phyloP scores from a whole-genome alignment of 2,329 filamentous ascomycete genomes.

The Chrysoporthe deuterocubensis region DNA sequence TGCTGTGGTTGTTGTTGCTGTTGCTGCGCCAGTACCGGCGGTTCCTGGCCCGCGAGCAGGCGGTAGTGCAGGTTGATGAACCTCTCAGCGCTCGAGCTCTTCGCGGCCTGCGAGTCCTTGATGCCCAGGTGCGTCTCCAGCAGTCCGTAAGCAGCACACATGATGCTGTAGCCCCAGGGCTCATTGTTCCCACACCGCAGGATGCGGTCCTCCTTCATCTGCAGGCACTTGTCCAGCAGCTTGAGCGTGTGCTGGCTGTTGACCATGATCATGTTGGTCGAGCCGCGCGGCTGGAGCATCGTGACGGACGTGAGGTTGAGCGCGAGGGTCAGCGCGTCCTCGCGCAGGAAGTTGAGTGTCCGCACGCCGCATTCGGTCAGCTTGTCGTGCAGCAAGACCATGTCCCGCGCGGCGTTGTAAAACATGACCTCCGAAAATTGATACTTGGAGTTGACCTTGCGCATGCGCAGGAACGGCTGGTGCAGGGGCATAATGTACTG shows the following conservation, averaged over 20 bases:
- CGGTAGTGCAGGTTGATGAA: conserved; percentile 64
- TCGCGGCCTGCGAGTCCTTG: conserved; percentile 60
- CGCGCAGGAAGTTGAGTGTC: conserved; percentile 62
- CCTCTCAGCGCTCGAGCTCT: conserved; percentile 61
- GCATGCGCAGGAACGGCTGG: conserved; percentile 63
- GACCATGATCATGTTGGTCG: conserved; percentile 66
- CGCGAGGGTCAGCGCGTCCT: conserved; percentile 62
- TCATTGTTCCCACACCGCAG: conserved; percentile 67
- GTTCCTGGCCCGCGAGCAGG: conserved; percentile 58
- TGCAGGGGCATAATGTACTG: conserved; percentile 67
- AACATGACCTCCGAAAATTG: conserved; percentile 67
- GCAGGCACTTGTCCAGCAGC: conserved; percentile 64
- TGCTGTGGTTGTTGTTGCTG: conserved; percentile 32
- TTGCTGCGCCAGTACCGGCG: conserved; percentile 41
- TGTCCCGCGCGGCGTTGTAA: conserved; percentile 65
- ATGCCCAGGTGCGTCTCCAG: conserved; percentile 62
- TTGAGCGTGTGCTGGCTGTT: conserved; percentile 63
- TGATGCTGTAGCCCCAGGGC: conserved; percentile 67
- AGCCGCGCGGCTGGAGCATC: conserved; percentile 61
- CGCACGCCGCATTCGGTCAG: conserved; percentile 63
- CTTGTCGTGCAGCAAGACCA: conserved; percentile 65
- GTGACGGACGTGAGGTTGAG: conserved; percentile 66
- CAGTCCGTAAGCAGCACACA: conserved; percentile 63
- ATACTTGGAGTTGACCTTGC: conserved; percentile 63
- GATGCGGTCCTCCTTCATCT: conserved; percentile 64